A percentile compares a stretch with the other conserved stretches of the same genome.
These are phyloP conservation scores for Colletotrichum sp. DNA, from an alignment of 2,329 filamentous ascomycete species.

Conservation along the genomic window DNA sequence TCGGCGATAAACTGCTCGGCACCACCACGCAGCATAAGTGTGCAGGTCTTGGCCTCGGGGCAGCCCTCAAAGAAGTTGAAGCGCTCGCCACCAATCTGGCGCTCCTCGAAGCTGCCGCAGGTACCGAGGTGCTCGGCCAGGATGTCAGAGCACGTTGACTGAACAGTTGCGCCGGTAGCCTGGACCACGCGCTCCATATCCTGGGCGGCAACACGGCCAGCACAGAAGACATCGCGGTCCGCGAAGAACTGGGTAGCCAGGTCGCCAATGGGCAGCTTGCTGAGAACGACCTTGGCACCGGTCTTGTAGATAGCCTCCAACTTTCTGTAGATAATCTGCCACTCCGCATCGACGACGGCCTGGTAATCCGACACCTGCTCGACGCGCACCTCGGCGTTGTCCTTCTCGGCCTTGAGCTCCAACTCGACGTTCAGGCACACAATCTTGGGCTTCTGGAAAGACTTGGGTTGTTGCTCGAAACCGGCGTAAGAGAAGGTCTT, in stretches of 20 bases:
- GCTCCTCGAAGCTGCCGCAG: constrained; percentile 91
- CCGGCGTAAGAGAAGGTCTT: constrained; percentile 99
- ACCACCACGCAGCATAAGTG: constrained; percentile 90
- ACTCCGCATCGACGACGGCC: constrained; percentile 98
- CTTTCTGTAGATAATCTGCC: constrained; percentile 99
- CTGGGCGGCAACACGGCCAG: constrained; percentile 86
- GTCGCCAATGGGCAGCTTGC: constrained; percentile 96
- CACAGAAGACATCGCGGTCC: constrained; percentile 97
- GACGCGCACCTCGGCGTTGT: constrained; percentile 97
- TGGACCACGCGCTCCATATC: constrained; percentile 97
- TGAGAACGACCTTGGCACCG: constrained; percentile 95
- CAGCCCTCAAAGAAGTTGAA: constrained; percentile 99
- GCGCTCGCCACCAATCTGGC: constrained; percentile 94
- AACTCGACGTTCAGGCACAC: constrained; percentile 97
- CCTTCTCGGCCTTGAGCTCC: constrained; percentile 98
- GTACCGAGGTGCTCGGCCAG: constrained; percentile 86
- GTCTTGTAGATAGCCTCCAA: constrained; percentile 94
- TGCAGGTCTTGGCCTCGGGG: constrained; percentile 95
- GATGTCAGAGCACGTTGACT: constrained; percentile 97
- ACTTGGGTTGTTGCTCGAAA: constrained; percentile 99
- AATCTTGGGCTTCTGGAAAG: constrained; percentile 92
- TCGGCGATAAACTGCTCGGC: constrained; percentile 99
- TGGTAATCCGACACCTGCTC: constrained; percentile 99
- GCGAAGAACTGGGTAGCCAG: constrained; percentile 97
- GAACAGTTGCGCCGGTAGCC: constrained; percentile 88